Evolutionary conservation across 2,329 filamentous ascomycete genomes (phyloP), one percentile per base, ranked within the genome.

Genomic region (Fusarium avenaceum): DNA sequence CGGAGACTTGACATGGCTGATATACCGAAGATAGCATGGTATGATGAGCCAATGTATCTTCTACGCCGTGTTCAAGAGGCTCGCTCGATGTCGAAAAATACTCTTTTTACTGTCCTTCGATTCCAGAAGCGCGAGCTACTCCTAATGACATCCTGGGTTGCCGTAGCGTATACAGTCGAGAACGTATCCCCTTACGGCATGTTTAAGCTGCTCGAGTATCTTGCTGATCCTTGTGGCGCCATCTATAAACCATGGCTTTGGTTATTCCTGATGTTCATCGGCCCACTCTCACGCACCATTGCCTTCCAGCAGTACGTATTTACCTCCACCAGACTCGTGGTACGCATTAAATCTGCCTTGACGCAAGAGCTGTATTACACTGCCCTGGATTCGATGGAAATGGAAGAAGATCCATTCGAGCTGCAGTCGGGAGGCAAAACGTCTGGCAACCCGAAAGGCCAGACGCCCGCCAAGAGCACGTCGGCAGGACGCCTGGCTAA

Each of bases 321-420:
- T 68, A 84, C 79, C 3, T 85, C 85, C 8, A 88, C 86, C 4
- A 80, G 85, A n/a, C 75, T 88, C 43, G 76, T 87, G 33, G 85
- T 88, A 35, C 83, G 86, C 26, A 76, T 87, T 56, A 87, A 86
- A 69, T 82, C 85, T 28, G 85, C 83, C 28, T 79, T 89, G 58
- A 87, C 85, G 0, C 86, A 88, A 67, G 86, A 88, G 71, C 79
- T 88, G 11, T 88, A 89, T 66, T 82, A 83, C 63, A 84, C 82
- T 44, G 85, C 86, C 4, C 80, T 88, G 69, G 78, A 78, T 10
- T 87, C 85, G 2, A 86, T 86, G 83, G 85, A 86, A 60, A 76
- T 87, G 42, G 84, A 87, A 47, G 83, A 87, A n/a, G 84, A 87
- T 51, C 79, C 82, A 2, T 84, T 85, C 61, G 75, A 77, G 50